Evolutionary conservation across 805 yeast species (phyloP).

Genomic region (Ogataea thermomethanolica): DNA sequence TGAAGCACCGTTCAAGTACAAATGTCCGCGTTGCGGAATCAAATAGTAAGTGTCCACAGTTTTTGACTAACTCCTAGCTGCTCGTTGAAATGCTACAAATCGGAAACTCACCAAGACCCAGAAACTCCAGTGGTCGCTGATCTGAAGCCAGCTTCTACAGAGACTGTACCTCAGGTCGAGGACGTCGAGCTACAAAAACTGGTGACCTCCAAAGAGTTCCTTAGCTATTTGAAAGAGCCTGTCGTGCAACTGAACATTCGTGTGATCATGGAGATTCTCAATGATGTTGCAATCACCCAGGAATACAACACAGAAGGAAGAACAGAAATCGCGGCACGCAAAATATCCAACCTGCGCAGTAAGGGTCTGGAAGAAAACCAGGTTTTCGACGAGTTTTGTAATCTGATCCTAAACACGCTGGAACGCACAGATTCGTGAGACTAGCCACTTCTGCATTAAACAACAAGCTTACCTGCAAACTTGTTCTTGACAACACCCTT

Average conservation of each 20-base stretch:
- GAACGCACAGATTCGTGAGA: neutral
- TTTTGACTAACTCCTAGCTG: slow-evolving; percentile 37
- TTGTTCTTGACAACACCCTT: slow-evolving; percentile 34
- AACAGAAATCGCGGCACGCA: slow-evolving; percentile 54
- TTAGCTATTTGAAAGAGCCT: slow-evolving; percentile 45
- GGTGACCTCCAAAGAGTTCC: slow-evolving; percentile 41
- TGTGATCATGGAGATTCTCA: slow-evolving; percentile 44
- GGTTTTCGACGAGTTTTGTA: slow-evolving; percentile 67
- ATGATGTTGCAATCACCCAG: slow-evolving; percentile 44
- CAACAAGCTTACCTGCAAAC: slow-evolving; percentile 24
- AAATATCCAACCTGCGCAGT: slow-evolving; percentile 53
- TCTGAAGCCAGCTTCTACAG: neutral
- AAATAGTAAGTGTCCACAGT: slow-evolving; percentile 32
- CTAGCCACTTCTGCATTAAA: slow-evolving; percentile 8
- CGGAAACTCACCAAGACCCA: slow-evolving; percentile 35
- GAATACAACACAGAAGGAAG: slow-evolving; percentile 54
- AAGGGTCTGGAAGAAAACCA: slow-evolving; percentile 68
- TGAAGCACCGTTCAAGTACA: slow-evolving; percentile 37
- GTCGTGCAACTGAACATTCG: slow-evolving; percentile 55
- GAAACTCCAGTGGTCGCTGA: slow-evolving; percentile 7
- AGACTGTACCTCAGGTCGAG: slow-evolving; percentile 2
- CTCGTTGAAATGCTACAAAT: slow-evolving; percentile 58
- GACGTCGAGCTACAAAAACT: slow-evolving; percentile 31
- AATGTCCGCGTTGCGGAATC: slow-evolving; percentile 45
- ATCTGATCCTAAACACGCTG: slow-evolving; percentile 32